Evolutionary conservation across 1,284 basidiomycete species (phyloP), one percentile per base, ranked within the genome.

Genomic region (Thecaphora frezii): DNA sequence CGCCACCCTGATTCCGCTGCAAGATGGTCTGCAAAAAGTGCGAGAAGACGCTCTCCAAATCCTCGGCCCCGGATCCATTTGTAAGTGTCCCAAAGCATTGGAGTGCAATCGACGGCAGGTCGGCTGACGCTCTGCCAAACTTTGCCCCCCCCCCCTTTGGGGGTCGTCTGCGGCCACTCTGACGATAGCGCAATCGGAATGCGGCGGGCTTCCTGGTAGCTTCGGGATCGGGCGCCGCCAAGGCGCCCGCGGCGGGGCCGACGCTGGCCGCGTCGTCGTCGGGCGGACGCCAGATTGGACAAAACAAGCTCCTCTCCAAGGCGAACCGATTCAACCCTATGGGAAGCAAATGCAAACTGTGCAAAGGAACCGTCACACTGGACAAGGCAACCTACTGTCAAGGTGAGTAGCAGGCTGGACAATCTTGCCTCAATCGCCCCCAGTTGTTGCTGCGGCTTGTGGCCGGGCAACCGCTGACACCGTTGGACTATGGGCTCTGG

Each of bases 301-400:
- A 66, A 24, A 66, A 71, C 57, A 71, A 71, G 51, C 53, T 64
- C 12, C 47, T 70, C 2, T 43, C 43, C 39, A 42, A 44, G 21
- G 47, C 54, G 25, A 51, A 51, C 25, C 47, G 67, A 4, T 70
- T 52, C 54, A 60, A 53, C 36, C 65, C 67, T 19, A 43, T 65
- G 22, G 65, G 42, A 8, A 36, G 40, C 43, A 51, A 67, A 45
- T 71, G 69, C 65, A 70, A 61, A 38, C 39, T 70, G 14, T 71
- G 69, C 52, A 63, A 65, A 26, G 45, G 47, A n/a, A 55, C 37
- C 10, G 66, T 69, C 7, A 44, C 46, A 14, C 65, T 69, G 33
- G 66, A 70, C 24, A 48, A 42, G 16, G 68, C 68, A 16, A 47
- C 33, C 23, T 70, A 61, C 44, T 70, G 68, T 43, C 68, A 70